phyloP scores from a whole-genome alignment of 306 rosid genomes.

The Amphicarpaea edgeworthii region DNA sequence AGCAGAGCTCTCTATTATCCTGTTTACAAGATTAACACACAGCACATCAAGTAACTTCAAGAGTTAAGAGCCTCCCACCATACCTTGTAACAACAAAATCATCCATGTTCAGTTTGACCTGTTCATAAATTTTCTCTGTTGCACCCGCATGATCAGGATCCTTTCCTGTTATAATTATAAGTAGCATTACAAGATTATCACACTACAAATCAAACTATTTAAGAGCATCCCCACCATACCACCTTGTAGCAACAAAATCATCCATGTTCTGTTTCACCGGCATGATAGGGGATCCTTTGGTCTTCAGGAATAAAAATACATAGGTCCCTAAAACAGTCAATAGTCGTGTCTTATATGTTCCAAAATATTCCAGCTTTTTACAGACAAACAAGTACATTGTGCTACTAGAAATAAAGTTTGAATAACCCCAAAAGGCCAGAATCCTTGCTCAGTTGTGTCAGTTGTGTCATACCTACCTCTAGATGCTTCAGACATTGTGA shows the following conservation, averaged over 20 bases:
- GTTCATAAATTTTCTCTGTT: slow-evolving; percentile 48
- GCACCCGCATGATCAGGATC: slow-evolving; percentile 52
- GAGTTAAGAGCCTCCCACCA: not conserved
- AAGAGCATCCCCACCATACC: slow-evolving; percentile 17
- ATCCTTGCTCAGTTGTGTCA: slow-evolving; percentile 47
- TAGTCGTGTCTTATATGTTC: slow-evolving; percentile 34
- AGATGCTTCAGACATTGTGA: slow-evolving; percentile 46
- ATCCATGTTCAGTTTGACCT: slow-evolving; percentile 48
- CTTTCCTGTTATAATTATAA: slow-evolving; percentile 32
- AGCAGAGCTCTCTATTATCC: no score
- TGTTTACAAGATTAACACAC: no score
- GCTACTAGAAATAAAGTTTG: not conserved
- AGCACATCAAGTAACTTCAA: not conserved
- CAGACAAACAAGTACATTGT: slow-evolving; percentile 46
- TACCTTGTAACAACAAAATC: slow-evolving; percentile 61
- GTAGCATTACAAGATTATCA: slow-evolving; percentile 6
- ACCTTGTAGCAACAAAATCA: slow-evolving; percentile 57
- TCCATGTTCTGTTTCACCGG: slow-evolving; percentile 46
- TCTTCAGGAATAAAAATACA: slow-evolving; percentile 63
- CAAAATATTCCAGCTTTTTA: slow-evolving; percentile 52
- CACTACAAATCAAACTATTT: not conserved
- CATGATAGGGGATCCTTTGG: slow-evolving; percentile 49
- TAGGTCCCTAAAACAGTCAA: slow-evolving; percentile 67
- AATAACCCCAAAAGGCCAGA: no score
- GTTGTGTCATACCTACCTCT: slow-evolving; percentile 50